These are phyloP conservation scores for Aspergillus campestris DNA, from an alignment of 495 filamentous ascomycete species.

Conservation along the genomic window DNA sequence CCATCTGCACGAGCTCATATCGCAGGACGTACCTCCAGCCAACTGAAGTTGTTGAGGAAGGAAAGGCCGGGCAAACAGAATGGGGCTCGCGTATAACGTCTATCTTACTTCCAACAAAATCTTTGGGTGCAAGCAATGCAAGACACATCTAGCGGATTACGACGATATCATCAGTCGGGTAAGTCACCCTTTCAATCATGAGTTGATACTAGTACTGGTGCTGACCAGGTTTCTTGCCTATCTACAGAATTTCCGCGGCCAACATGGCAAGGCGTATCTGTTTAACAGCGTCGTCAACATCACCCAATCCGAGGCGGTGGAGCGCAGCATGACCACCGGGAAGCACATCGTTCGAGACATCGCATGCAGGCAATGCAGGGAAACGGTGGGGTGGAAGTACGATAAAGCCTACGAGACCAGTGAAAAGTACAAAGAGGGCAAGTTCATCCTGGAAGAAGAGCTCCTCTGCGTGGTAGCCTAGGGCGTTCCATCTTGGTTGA, in stretches of 20 bases:
- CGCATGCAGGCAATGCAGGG: conserved; percentile 75
- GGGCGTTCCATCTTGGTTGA: not conserved
- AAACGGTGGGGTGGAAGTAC: conserved; percentile 97
- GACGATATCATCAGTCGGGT: conserved; percentile 95
- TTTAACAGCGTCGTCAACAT: conserved; percentile 93
- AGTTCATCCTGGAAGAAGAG: conserved; percentile 94
- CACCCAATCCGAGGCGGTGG: conserved; percentile 65
- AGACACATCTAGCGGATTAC: conserved; percentile 88
- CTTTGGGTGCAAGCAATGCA: conserved; percentile 93
- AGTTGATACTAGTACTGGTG: conserved; percentile 1
- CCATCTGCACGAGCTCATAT: conserved; percentile 10
- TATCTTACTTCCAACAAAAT: conserved; percentile 86
- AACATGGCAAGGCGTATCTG: conserved; percentile 96
- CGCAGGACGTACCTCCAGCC: conserved; percentile 6
- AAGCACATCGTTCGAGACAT: conserved; percentile 92
- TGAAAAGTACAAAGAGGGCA: conserved; percentile 98
- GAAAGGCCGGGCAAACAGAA: conserved; percentile 32
- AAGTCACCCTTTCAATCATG: conserved; percentile 20
- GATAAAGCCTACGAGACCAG: conserved; percentile 86
- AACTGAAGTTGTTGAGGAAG: conserved; percentile 7
- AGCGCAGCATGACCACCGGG: conserved; percentile 99
- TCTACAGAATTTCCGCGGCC: conserved; percentile 91
- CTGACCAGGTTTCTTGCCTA: conserved; percentile 8
- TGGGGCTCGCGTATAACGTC: conserved; percentile 94
- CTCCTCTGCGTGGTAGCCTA: conserved; percentile 69